These are phyloP conservation scores for Lasiosphaeria ovina DNA, from an alignment of 495 filamentous ascomycete species.

Conservation along the genomic window DNA sequence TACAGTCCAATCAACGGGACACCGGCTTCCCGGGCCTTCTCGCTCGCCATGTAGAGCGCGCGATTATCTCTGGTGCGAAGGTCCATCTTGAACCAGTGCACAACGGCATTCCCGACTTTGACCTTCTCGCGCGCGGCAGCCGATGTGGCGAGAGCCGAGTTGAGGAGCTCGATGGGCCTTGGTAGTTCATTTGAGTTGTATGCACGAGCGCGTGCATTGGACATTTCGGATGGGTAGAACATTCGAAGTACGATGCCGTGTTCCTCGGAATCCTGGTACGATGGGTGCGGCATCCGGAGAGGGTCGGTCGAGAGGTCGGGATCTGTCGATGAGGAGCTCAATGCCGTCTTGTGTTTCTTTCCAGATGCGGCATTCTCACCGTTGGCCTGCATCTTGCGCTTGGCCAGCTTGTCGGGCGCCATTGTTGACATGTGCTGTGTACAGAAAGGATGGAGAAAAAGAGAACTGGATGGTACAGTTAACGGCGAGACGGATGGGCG, in stretches of 20 bases:
- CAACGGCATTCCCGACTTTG: conserved; percentile 59
- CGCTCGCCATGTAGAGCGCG: conserved; percentile 63
- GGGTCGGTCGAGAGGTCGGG: conserved; percentile 20
- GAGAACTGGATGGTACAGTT: no score
- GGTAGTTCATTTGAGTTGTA: conserved; percentile 67
- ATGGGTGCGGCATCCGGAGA: conserved; percentile 41
- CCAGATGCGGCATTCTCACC: conserved; percentile 3
- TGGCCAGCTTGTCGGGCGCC: conserved; percentile 21
- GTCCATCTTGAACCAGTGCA: conserved; percentile 93
- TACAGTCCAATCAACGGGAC: conserved; percentile 75
- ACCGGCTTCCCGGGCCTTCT: conserved; percentile 60
- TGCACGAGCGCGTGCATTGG: conserved; percentile 65
- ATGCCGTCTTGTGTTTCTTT: conserved; percentile 28
- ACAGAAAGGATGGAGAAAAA: background rate
- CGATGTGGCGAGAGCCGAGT: conserved; percentile 55
- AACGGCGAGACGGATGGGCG: background rate
- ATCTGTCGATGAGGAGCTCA: background rate
- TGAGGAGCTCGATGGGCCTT: conserved; percentile 65
- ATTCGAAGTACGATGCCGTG: conserved; percentile 70
- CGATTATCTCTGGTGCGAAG: conserved; percentile 74
- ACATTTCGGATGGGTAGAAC: conserved; percentile 86
- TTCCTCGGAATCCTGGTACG: conserved; percentile 52
- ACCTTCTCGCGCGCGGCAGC: conserved; percentile 42
- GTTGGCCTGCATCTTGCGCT: conserved; percentile 21
- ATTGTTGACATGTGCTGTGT: conserved; percentile 12